Evolutionary conservation across 164 flowering plant species (phyloP), one percentile per base, ranked within the genome.

Genomic region (Nymphaea colorata): DNA sequence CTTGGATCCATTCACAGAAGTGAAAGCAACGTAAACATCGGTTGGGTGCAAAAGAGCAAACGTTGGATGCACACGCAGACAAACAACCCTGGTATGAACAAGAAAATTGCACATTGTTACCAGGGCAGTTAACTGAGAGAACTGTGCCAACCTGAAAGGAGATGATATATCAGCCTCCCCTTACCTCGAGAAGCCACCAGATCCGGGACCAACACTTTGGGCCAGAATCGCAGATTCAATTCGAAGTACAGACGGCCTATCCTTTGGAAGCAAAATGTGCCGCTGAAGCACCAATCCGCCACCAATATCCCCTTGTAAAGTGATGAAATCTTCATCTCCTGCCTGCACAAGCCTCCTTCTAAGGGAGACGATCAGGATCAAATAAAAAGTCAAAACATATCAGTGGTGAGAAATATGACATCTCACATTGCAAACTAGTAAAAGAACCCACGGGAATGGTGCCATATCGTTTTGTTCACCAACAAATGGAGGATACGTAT

Each of bases 131-230:
- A 15, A 15, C 64, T 61, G 36, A 6, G n/a, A 8, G 17, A 12
- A 7, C 63, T 17, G n/a, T 61, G 42, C 64, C 16, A 8, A 55
- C 16, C 16, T 55, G 59, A 8, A 16, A 55, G 10, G 16, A 55
- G 10, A 41, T 17, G 64, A 8, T 12, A 61, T 12, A 61, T 3
- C 14, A 51, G 14, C 14, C 5, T 51, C n/a, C 7, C 41, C 41
- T 10, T 61, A 88, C 96, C 94, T 85, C 74, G 96, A 89, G 77
- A 71, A 93, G 78, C 97, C 98, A 66, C 98, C 98, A 61, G 98
- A 90, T 61, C 98, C 96, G 75, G 96, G 97, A 72, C 95, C 95
- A 71, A 93, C 95, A 17, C 73, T 84, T 18, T 76, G 79, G 44
- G 93, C 93, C 64, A 86, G 42, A 66, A 93, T 85, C 69, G 82